A percentile compares a stretch with the other conserved stretches of the same genome.
Evolutionary conservation across 1,139 yeast species (phyloP).

Genomic region (Hanseniaspora sp.): DNA sequence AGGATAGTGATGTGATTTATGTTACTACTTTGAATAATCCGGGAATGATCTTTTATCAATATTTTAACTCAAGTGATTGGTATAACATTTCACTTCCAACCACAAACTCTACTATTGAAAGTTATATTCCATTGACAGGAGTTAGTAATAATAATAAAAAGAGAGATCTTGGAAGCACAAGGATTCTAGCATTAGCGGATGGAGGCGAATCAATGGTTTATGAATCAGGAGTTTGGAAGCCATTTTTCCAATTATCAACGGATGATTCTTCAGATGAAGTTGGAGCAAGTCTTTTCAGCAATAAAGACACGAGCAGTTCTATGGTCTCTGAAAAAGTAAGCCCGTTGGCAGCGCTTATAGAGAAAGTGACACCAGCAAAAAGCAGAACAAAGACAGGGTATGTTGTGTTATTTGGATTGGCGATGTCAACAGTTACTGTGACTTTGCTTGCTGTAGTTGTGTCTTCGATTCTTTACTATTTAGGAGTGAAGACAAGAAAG

Average conservation of each 20-base stretch:
- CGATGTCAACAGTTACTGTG: conserved; percentile 76
- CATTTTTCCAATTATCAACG: conserved; percentile 38
- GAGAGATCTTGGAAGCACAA: neutral
- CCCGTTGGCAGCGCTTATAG: conserved; percentile 24
- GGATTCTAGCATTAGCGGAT: conserved; percentile 22
- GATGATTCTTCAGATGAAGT: conserved; percentile 12
- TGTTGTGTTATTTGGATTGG: conserved; percentile 78
- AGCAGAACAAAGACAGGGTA: conserved; percentile 46
- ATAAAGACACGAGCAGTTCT: conserved; percentile 31
- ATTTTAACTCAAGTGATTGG: conserved; percentile 19
- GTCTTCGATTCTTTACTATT: conserved; percentile 41
- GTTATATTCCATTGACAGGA: conserved; percentile 2
- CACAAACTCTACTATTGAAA: conserved; percentile 14
- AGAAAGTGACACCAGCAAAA: conserved; percentile 18
- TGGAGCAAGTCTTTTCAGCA: conserved; percentile 28
- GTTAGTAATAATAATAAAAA: neutral
- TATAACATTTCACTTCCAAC: conserved; percentile 17
- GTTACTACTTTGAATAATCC: conserved; percentile 20
- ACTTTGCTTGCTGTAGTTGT: conserved; percentile 55
- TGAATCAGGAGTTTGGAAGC: conserved; percentile 64
- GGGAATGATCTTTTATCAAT: conserved; percentile 12
- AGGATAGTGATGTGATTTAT: conserved; percentile 16
- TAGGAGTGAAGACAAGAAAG: conserved; percentile 27
- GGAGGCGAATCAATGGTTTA: conserved; percentile 50
- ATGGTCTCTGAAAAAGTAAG: conserved; percentile 25